Conservation (phyloP, 495 filamentous ascomycete species). For the Jackrogersella multiformis region DNA sequence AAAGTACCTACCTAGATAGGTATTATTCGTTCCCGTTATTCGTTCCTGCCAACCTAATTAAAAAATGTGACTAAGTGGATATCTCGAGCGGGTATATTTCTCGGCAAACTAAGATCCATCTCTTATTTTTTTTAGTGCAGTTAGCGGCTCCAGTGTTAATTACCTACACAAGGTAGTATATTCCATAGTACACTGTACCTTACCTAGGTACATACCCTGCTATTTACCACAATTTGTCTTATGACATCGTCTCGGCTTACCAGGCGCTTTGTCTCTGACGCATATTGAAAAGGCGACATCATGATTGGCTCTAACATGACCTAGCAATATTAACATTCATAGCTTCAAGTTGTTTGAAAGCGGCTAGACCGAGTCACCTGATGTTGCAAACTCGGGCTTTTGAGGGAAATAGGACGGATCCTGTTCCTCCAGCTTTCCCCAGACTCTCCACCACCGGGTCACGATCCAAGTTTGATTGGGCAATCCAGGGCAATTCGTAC, state of each 20-base stretch:
- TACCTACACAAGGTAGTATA: no score
- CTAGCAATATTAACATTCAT: constrained; percentile 15
- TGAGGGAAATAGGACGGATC: constrained; percentile 16
- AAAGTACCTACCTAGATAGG: background rate
- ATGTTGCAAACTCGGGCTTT: constrained; percentile 12
- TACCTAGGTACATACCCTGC: background rate
- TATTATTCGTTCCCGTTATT: constrained; percentile 3
- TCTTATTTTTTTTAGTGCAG: background rate
- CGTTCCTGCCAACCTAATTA: background rate
- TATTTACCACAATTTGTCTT: constrained; percentile 12
- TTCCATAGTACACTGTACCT: no score
- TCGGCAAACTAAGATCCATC: constrained; percentile 17
- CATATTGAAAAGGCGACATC: background rate
- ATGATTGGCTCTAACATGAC: constrained; percentile 15
- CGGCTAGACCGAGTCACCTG: constrained; percentile 27
- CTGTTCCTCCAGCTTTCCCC: constrained; percentile 8
- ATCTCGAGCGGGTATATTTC: constrained; percentile 8
- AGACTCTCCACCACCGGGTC: constrained; percentile 6
- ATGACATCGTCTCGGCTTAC: constrained; percentile 8
- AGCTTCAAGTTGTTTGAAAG: constrained; percentile 7
- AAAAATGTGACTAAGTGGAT: constrained; percentile 14
- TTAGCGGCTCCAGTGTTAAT: no score
- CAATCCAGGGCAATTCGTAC: constrained; percentile 23
- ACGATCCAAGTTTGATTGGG: constrained; percentile 13
- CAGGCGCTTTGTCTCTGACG: background rate